phyloP scores from a whole-genome alignment of 2,329 filamentous ascomycete genomes.

The Neoascochyta sp. region DNA sequence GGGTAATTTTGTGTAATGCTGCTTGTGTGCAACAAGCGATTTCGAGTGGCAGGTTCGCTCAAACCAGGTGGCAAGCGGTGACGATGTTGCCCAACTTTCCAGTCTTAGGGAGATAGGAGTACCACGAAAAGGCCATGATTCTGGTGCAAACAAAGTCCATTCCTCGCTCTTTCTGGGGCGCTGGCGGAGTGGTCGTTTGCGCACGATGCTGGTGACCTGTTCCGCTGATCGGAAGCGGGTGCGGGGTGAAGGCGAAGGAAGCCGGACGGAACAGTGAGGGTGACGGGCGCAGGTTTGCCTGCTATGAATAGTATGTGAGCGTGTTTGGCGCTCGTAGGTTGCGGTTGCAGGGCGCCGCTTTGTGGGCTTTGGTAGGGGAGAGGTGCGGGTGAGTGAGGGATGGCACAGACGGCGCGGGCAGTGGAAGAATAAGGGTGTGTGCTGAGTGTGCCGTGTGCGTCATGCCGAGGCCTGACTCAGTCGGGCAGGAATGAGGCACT shows the following conservation, averaged over 20 bases:
- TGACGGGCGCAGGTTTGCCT: conserved; percentile 12
- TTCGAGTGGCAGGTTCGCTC: too few species aligned
- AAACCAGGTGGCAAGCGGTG: conserved; percentile 20
- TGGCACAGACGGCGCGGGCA: conserved; percentile 10
- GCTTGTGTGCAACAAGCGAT: too few species aligned
- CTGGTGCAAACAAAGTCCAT: conserved; percentile 16
- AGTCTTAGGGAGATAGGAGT: conserved; percentile 19
- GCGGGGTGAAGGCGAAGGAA: conserved; percentile 13
- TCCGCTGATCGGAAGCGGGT: conserved; percentile 10
- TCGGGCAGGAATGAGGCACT: conserved; percentile 6
- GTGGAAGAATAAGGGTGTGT: conserved; percentile 2
- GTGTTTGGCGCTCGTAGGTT: conserved; percentile 6
- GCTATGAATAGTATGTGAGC: conserved; percentile 9
- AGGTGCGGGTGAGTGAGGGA: too few species aligned
- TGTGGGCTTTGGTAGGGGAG: conserved; percentile 8
- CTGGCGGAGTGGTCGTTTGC: not conserved
- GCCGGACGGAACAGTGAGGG: too few species aligned
- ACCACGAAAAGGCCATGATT: conserved; percentile 26
- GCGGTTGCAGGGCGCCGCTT: conserved; percentile 6
- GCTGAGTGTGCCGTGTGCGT: conserved; percentile 6
- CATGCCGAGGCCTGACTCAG: conserved; percentile 13
- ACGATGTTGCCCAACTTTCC: conserved; percentile 21
- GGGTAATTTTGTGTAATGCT: too few species aligned
- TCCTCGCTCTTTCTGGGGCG: conserved; percentile 11
- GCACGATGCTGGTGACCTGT: conserved; percentile 3